Conservation (phyloP, 352 stramenopile genomes). For the Phytophthora multivora region DNA sequence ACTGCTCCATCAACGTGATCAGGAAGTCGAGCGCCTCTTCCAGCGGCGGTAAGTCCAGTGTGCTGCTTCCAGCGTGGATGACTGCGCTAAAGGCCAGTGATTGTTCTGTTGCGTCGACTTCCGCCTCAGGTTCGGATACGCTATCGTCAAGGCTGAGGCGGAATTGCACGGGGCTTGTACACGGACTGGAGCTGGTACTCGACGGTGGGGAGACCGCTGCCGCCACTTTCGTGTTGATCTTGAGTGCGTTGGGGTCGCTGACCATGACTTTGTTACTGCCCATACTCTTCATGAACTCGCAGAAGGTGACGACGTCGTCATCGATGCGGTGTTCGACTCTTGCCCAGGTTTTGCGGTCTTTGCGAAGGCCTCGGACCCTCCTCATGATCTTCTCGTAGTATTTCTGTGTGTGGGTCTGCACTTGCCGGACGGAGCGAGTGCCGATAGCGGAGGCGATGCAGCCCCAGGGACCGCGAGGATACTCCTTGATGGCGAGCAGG, state of each 20-base stretch:
- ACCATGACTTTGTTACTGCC: conserved; percentile 35
- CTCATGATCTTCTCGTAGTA: conserved; percentile 82
- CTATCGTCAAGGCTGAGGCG: conserved; percentile 17
- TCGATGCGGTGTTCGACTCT: conserved; percentile 68
- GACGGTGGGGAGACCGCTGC: conserved; percentile 25
- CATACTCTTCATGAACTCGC: conserved; percentile 49
- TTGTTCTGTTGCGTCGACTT: conserved; percentile 15
- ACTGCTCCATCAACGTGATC: conserved; percentile 48
- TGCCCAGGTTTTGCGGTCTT: conserved; percentile 57
- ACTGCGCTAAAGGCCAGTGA: conserved; percentile 1
- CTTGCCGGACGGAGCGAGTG: conserved; percentile 60
- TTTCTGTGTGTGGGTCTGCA: conserved; percentile 69
- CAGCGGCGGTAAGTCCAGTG: conserved; percentile 39
- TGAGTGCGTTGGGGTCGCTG: conserved; percentile 18
- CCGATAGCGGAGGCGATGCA: conserved; percentile 46
- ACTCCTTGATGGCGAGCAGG: conserved; percentile 52
- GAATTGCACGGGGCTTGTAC: conserved; percentile 28
- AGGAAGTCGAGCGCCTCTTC: conserved; percentile 64
- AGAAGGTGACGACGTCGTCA: conserved; percentile 53
- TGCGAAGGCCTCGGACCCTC: conserved; percentile 56
- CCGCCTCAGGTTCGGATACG: conserved; percentile 13
- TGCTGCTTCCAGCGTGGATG: not conserved
- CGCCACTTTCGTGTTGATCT: conserved; percentile 11
- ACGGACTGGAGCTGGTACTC: conserved; percentile 29
- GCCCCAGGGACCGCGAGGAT: conserved; percentile 49